phyloP scores from a whole-genome alignment of 805 yeast genomes.

The Ogataea corticis region DNA sequence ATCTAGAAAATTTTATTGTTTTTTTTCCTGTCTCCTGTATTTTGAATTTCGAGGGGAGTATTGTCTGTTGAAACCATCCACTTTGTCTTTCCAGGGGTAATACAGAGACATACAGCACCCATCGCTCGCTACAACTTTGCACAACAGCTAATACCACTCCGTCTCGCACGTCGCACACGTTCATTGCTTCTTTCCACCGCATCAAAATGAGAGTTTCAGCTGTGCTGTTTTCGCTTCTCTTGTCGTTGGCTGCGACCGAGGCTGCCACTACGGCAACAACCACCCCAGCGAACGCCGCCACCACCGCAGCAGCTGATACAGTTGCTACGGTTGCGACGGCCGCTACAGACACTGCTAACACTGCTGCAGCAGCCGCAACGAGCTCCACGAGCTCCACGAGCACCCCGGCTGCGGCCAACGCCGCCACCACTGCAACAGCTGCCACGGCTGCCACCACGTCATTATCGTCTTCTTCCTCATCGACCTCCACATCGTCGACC shows the following conservation, averaged over 20 bases:
- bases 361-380: constrained; percentile 11
- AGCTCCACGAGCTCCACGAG: constrained; percentile 1
- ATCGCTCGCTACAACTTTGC: not conserved
- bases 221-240: constrained; percentile 9
- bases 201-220: constrained; percentile 11
- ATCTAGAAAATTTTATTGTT: not conserved
- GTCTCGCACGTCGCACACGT: too few relatives aligned
- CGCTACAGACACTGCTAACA: constrained; percentile 11
- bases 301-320: constrained; percentile 11
- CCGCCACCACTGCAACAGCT: constrained; percentile 6
- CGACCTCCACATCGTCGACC: not conserved
- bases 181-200: constrained; percentile 1
- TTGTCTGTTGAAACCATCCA: constrained; percentile 1
- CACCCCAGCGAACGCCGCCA: constrained; percentile 10
- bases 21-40: constrained; percentile 1
- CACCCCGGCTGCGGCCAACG: constrained; percentile 7
- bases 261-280: constrained; percentile 16
- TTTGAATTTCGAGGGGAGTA: not conserved
- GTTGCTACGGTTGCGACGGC: constrained; percentile 15
- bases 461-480: too few relatives aligned
- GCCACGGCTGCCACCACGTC: too few relatives aligned
- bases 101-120: too few relatives aligned
- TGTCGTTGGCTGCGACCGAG: constrained; percentile 13
- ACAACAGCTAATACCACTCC: not conserved
- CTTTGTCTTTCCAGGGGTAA: too few relatives aligned